Evolutionary conservation across 257 asterid species (phyloP).

Genomic region (Mitragyna speciosa): DNA sequence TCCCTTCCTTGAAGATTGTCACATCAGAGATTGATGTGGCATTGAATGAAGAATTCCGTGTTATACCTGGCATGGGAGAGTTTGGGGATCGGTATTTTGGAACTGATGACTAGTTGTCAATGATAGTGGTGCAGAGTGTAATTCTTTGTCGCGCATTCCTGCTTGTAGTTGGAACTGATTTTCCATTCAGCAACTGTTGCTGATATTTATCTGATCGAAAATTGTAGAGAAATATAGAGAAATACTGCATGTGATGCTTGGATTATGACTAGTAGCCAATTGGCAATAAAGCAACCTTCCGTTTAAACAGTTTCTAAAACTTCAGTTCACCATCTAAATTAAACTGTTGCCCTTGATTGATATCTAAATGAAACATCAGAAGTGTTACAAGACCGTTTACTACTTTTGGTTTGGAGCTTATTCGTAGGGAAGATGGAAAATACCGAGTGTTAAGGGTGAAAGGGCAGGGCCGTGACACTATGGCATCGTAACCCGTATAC

Average conservation of each 20-base stretch:
- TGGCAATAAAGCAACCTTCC: not conserved
- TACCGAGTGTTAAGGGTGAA: too few relatives aligned
- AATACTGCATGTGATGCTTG: not conserved
- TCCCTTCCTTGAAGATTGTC: slow-evolving; percentile 82
- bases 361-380: too few relatives aligned
- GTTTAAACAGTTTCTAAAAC: too few relatives aligned
- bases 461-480: too few relatives aligned
- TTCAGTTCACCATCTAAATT: too few relatives aligned
- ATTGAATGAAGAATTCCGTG: slow-evolving; percentile 65
- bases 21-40: slow-evolving; percentile 86
- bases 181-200: not conserved
- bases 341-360: too few relatives aligned
- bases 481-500: too few relatives aligned
- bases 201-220: not conserved
- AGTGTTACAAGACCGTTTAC: too few relatives aligned
- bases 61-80: slow-evolving; percentile 97
- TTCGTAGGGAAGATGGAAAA: too few relatives aligned
- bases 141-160: not conserved
- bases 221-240: not conserved
- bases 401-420: too few relatives aligned
- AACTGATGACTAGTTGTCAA: slow-evolving; percentile 39
- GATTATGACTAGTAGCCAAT: not conserved
- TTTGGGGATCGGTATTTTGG: slow-evolving; percentile 97
- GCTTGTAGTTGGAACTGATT: not conserved
- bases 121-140: not conserved